phyloP scores from a whole-genome alignment of 352 stramenopile species.

The Phytophthora europaea region DNA sequence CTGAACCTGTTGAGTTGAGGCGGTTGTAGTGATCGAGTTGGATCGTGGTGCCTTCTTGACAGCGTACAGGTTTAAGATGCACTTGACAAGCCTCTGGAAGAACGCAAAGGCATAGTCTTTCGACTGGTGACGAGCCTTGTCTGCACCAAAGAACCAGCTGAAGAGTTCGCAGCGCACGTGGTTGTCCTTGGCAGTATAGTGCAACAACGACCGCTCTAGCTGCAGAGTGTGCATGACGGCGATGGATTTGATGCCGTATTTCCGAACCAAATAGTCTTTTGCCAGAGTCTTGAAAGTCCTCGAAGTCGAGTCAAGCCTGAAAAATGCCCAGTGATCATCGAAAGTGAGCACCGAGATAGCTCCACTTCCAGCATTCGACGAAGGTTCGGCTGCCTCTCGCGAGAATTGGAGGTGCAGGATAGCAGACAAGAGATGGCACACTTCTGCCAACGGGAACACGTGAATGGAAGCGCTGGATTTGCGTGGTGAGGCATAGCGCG shows the following conservation, averaged over 20 bases:
- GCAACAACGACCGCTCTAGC: slow-evolving; percentile 73
- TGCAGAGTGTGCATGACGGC: slow-evolving; percentile 75
- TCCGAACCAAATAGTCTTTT: slow-evolving; percentile 70
- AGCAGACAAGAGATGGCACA: slow-evolving; percentile 67
- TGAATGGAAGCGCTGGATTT: slow-evolving; percentile 49
- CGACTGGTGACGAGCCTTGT: slow-evolving; percentile 50
- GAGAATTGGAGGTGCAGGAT: slow-evolving; percentile 77
- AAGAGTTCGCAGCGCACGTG: slow-evolving; percentile 73
- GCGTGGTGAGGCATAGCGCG: slow-evolving; percentile 35
- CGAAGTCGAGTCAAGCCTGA: slow-evolving; percentile 30
- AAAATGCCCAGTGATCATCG: slow-evolving; percentile 50
- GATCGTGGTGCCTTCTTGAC: slow-evolving; percentile 40
- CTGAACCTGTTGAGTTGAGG: slow-evolving; percentile 15
- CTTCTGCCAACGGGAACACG: slow-evolving; percentile 64
- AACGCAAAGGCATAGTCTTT: slow-evolving; percentile 73
- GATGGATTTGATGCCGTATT: slow-evolving; percentile 84
- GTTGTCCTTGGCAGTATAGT: slow-evolving; percentile 56
- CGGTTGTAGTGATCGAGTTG: slow-evolving; percentile 18
- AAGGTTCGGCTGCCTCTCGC: slow-evolving; percentile 46
- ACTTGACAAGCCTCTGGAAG: slow-evolving; percentile 65
- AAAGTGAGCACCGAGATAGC: slow-evolving; percentile 33
- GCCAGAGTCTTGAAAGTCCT: slow-evolving; percentile 66
- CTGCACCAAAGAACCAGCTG: slow-evolving; percentile 71
- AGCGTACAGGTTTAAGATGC: slow-evolving; percentile 44
- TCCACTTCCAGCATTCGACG: background rate